Conservation (phyloP, 2,329 filamentous ascomycete species). For the Monosporascus sp. region DNA sequence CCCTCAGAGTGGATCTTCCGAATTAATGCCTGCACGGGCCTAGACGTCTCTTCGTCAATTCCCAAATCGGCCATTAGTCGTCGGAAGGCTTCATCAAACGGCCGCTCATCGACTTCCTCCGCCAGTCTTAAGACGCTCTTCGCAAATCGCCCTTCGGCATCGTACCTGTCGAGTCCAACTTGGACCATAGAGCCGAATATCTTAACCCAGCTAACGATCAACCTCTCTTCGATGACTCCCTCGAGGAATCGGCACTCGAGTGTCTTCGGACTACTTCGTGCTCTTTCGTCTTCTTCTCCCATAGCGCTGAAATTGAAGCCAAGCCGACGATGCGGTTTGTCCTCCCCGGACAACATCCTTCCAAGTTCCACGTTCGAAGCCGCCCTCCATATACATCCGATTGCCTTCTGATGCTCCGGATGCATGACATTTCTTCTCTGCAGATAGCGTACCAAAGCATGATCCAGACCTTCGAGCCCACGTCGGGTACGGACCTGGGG, state of each 20-base stretch:
- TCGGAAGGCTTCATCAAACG: not conserved
- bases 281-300: conserved; percentile 30
- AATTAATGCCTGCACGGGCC: not conserved
- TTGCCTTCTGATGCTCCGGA: conserved; percentile 12
- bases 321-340: conserved; percentile 28
- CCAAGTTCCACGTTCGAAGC: conserved; percentile 26
- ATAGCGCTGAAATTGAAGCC: conserved; percentile 38
- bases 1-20: not conserved
- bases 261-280: conserved; percentile 28
- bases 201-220: conserved; percentile 30
- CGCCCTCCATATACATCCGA: conserved; percentile 26
- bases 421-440: not conserved
- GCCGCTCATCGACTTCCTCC: not conserved
- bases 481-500: not conserved
- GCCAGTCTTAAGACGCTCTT: not conserved
- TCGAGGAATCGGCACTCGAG: conserved; percentile 36
- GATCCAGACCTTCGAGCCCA: conserved; percentile 3
- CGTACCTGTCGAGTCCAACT: conserved; percentile 12
- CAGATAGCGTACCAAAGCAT: not conserved
- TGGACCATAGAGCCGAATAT: conserved; percentile 28
- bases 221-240: conserved; percentile 22
- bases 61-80: not conserved
- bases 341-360: conserved; percentile 29
- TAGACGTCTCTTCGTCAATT: not conserved
- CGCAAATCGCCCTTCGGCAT: not conserved